These are phyloP conservation scores for Peronospora destructor DNA, from an alignment of 352 stramenopile genomes.

Conservation along the genomic window DNA sequence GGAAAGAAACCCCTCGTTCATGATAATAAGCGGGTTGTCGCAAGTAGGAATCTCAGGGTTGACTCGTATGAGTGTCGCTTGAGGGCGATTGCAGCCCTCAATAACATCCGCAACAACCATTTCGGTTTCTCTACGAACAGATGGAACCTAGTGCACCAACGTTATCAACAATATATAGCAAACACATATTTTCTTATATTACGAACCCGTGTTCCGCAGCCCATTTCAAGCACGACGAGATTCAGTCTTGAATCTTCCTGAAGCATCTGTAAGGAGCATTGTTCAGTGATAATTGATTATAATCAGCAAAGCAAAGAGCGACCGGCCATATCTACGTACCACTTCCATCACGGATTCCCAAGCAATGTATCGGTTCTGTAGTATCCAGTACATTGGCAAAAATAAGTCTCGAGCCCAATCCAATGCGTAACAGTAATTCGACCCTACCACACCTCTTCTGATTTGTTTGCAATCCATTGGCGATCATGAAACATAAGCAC, in stretches of 20 bases:
- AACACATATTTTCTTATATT: background rate
- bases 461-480: slow-evolving; percentile 68
- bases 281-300: background rate
- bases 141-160: slow-evolving; percentile 47
- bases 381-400: background rate
- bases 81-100: slow-evolving; percentile 38
- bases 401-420: background rate
- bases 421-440: background rate
- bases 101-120: slow-evolving; percentile 74
- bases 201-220: slow-evolving; percentile 63
- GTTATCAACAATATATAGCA: background rate
- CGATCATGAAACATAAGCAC: slow-evolving; percentile 90
- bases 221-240: slow-evolving; percentile 79
- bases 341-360: slow-evolving; percentile 77
- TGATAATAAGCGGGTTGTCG: slow-evolving; percentile 40
- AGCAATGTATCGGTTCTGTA: slow-evolving; percentile 53
- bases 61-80: slow-evolving; percentile 64
- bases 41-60: slow-evolving; percentile 65
- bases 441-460: slow-evolving; percentile 41
- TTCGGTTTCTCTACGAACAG: slow-evolving; percentile 70
- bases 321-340: slow-evolving; percentile 20
- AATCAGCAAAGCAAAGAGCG: background rate
- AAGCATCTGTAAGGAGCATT: slow-evolving; percentile 43
- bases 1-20: slow-evolving; percentile 39
- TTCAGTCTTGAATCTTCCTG: slow-evolving; percentile 47